A percentile compares a stretch with the other conserved stretches of the same genome.
phyloP scores from a whole-genome alignment of 805 yeast species.

The Barnettozyma populi region DNA sequence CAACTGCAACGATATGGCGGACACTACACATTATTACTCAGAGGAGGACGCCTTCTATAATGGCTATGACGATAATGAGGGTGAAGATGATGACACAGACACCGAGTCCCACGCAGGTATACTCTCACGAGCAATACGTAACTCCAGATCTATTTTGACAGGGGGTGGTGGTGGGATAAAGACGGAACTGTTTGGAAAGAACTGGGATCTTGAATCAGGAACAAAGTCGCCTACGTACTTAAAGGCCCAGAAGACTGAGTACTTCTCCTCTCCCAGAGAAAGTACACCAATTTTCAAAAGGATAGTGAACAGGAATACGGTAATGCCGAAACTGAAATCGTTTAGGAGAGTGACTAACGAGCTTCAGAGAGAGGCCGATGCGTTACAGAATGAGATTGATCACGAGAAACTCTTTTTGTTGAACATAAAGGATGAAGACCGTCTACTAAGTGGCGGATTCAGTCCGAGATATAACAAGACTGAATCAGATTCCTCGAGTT shows the following conservation, averaged over 20 bases:
- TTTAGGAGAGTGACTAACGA: slow-evolving; percentile 22
- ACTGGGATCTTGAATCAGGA: slow-evolving; percentile 9
- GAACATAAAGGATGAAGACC: slow-evolving; percentile 21
- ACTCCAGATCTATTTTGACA: slow-evolving; percentile 1
- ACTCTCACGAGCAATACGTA: slow-evolving; percentile 6
- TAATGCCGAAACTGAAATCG: slow-evolving; percentile 26
- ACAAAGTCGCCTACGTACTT: slow-evolving; percentile 11
- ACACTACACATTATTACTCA: not conserved
- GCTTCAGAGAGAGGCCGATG: slow-evolving; percentile 21
- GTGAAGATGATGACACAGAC: slow-evolving; percentile 18
- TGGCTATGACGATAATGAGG: not conserved
- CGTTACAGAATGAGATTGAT: slow-evolving; percentile 22
- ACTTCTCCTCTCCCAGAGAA: slow-evolving; percentile 16
- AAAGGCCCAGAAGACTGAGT: slow-evolving; percentile 5
- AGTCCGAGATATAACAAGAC: not conserved
- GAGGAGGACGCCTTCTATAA: slow-evolving; percentile 5
- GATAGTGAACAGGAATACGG: slow-evolving; percentile 17
- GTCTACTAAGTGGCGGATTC: slow-evolving; percentile 5
- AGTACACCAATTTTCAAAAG: slow-evolving; percentile 26
- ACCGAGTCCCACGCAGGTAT: slow-evolving; percentile 10
- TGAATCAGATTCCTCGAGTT: not conserved
- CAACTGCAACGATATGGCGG: slow-evolving; percentile 2
- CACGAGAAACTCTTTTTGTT: slow-evolving; percentile 25
- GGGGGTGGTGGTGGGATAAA: slow-evolving; percentile 5
- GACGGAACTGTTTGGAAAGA: slow-evolving; percentile 11